phyloP scores from a whole-genome alignment of 257 asterid genomes.

The Solanum corneliomulleri region DNA sequence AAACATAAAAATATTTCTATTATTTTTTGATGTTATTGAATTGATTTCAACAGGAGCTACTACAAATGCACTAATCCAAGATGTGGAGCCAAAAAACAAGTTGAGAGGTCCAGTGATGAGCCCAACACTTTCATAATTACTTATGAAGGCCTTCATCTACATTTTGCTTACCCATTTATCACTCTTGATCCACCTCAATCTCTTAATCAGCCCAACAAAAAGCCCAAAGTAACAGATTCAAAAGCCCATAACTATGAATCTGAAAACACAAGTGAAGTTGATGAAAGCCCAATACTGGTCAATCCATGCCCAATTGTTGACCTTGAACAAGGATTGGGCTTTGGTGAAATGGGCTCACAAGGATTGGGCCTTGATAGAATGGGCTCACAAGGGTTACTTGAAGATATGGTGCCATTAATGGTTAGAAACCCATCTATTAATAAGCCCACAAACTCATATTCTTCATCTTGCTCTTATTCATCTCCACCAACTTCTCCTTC shows the following conservation, averaged over 20 bases:
- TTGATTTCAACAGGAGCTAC: conserved; percentile 47
- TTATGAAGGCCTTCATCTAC: conserved; percentile 95
- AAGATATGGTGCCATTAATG: conserved; percentile 74
- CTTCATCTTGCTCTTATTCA: conserved; percentile 38
- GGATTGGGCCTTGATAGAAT: neutral
- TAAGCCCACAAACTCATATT: conserved; percentile 14
- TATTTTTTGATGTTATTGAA: neutral
- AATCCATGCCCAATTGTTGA: neutral
- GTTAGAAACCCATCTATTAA: conserved; percentile 41
- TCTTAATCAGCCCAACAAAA: conserved; percentile 40
- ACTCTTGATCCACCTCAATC: neutral
- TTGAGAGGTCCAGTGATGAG: conserved; percentile 66
- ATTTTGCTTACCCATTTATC: conserved; percentile 63
- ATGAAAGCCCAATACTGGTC: neutral
- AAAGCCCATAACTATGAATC: conserved; percentile 1
- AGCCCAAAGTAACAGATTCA: conserved; percentile 22
- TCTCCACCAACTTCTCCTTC: conserved; percentile 55
- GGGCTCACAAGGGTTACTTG: conserved; percentile 60
- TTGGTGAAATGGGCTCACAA: conserved; percentile 4
- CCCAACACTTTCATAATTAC: conserved; percentile 58
- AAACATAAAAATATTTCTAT: neutral
- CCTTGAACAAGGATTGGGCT: neutral
- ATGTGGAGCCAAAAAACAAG: conserved; percentile 84
- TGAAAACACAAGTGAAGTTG: conserved; percentile 10
- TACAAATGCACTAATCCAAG: conserved; percentile 81